Conservation (phyloP, 2,329 filamentous ascomycete genomes). For the Pyrenophora graminea region DNA sequence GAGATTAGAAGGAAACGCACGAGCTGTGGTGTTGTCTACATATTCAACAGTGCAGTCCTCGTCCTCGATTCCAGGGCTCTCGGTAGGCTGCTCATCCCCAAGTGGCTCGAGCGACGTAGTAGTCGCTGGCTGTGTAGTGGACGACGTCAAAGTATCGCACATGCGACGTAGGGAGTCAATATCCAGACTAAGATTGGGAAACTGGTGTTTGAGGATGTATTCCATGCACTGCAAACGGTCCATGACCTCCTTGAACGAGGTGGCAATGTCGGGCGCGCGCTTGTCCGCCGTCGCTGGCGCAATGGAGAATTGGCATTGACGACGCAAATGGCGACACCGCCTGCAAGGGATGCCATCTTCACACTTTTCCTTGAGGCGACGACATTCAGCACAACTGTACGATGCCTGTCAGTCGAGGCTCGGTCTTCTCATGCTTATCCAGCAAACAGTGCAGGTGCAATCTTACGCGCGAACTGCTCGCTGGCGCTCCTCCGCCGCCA, state of each 20-base stretch:
- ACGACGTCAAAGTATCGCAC: constrained; percentile 9
- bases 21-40: constrained; percentile 14
- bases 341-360: constrained; percentile 61
- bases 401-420: constrained; percentile 6
- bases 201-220: constrained; percentile 9
- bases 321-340: constrained; percentile 56
- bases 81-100: neutral
- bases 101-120: neutral
- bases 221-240: constrained; percentile 13
- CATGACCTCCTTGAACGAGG: constrained; percentile 9
- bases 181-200: constrained; percentile 10
- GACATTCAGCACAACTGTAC: constrained; percentile 58
- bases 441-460: neutral
- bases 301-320: constrained; percentile 47
- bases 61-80: constrained; percentile 11
- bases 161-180: constrained; percentile 6
- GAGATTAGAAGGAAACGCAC: constrained; percentile 4
- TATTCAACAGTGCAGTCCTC: constrained; percentile 13
- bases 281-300: constrained; percentile 3
- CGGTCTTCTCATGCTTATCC: neutral
- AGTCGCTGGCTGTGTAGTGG: neutral
- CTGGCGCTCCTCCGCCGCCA: constrained; percentile 17
- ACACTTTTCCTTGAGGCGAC: constrained; percentile 61
- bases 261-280: neutral
- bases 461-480: constrained; percentile 20